These are phyloP conservation scores for Colletotrichum euphorbiae DNA, from an alignment of 2,329 filamentous ascomycete species.

Conservation along the genomic window DNA sequence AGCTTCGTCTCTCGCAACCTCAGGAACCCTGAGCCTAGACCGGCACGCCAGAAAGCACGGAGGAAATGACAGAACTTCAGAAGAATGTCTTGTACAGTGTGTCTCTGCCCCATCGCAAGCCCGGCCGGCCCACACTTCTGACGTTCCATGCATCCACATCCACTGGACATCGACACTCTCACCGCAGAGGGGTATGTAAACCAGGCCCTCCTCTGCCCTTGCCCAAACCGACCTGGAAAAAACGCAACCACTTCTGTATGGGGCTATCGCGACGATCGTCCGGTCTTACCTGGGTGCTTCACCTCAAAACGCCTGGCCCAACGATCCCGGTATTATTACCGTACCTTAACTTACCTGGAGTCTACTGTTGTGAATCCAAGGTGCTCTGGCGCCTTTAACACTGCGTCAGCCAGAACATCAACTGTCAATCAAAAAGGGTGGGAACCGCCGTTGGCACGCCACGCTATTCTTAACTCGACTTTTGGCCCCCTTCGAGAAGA, in stretches of 20 bases:
- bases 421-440: not conserved
- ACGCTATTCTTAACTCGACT: conserved; percentile 19
- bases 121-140: not conserved
- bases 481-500: conserved; percentile 20
- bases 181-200: too few relatives aligned
- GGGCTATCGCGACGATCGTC: not conserved
- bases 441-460: conserved; percentile 19
- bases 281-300: not conserved
- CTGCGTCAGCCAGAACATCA: conserved; percentile 14
- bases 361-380: too few relatives aligned
- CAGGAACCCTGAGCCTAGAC: not conserved
- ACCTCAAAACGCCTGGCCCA: not conserved
- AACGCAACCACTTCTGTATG: not conserved
- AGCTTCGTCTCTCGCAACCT: not conserved
- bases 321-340: not conserved
- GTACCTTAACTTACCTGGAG: not conserved
- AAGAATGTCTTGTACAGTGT: too few relatives aligned
- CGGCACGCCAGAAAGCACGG: not conserved
- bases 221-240: not conserved
- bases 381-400: too few relatives aligned
- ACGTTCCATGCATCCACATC: not conserved
- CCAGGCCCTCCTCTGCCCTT: too few relatives aligned
- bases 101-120: conserved; percentile 4
- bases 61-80: conserved; percentile 5
- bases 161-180: too few relatives aligned